Percentiles rank a stretch among this genome's conserved stretches.
Evolutionary conservation across 169 alveolate species (phyloP).

Genomic region (Plasmodium chabaudi): DNA sequence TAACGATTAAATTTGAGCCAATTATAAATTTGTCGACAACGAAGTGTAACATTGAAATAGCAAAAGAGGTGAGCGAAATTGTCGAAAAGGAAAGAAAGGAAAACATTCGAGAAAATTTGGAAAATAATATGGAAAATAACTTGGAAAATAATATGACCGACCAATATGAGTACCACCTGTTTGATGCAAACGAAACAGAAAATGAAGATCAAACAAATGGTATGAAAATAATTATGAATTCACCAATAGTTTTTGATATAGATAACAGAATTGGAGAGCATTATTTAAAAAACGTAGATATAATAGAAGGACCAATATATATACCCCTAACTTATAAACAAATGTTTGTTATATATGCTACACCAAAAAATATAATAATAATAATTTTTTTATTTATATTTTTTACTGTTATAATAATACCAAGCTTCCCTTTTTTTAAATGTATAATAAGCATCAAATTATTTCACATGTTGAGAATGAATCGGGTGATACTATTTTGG

Average conservation of each 20-base stretch:
- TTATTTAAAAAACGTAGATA: conserved; percentile 6
- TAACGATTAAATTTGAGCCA: conserved; percentile 37
- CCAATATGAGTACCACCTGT: background rate
- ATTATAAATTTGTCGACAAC: conserved; percentile 16
- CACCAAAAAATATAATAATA: conserved; percentile 2
- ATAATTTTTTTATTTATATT: conserved; percentile 7
- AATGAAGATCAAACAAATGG: background rate
- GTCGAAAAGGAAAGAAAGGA: background rate
- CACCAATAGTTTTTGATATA: conserved; percentile 9
- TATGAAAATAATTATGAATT: background rate
- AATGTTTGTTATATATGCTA: background rate
- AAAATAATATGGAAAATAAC: background rate
- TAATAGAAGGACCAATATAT: conserved; percentile 2
- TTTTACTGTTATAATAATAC: background rate
- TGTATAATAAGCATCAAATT: conserved; percentile 5
- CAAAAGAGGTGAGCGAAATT: background rate
- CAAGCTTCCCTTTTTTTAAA: conserved; percentile 30
- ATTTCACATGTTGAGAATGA: conserved; percentile 21
- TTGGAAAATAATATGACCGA: background rate
- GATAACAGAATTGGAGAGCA: background rate
- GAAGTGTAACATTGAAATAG: conserved; percentile 25
- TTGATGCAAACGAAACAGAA: background rate
- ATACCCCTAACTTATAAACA: background rate
- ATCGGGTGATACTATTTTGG: conserved; percentile 14
- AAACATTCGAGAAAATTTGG: background rate